A percentile compares a stretch with the other conserved stretches of the same genome.
phyloP scores from a whole-genome alignment of 345 rosid species.

The Clarkia xantiana region DNA sequence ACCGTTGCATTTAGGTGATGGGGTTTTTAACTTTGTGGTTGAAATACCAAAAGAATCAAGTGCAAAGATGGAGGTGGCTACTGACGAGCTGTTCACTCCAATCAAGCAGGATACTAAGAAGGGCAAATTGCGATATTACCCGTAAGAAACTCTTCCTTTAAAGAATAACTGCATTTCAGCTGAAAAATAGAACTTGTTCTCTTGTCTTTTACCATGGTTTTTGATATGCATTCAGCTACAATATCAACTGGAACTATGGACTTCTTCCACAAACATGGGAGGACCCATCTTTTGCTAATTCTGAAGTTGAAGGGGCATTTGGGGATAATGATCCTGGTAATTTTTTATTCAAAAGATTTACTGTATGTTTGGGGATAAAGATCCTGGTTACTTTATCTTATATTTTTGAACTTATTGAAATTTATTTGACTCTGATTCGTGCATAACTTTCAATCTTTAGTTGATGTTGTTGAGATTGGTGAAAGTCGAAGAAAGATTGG shows the following conservation, averaged over 20 bases:
- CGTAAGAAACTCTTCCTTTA: conserved; percentile 25
- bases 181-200: too few species aligned
- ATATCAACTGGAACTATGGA: conserved; percentile 95
- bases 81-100: conserved; percentile 79
- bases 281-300: conserved; percentile 70
- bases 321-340: conserved; percentile 95
- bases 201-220: neutral
- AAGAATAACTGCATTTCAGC: neutral
- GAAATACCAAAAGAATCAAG: conserved; percentile 91
- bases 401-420: too few species aligned
- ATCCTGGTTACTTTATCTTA: conserved; percentile 39
- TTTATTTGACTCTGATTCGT: too few species aligned
- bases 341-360: neutral
- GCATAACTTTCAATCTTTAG: conserved; percentile 14
- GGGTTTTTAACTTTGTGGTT: conserved; percentile 62
- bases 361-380: conserved; percentile 71
- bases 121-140: conserved; percentile 60
- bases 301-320: conserved; percentile 78
- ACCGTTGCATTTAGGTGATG: conserved; percentile 74
- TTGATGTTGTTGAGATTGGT: conserved; percentile 95
- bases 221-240: conserved; percentile 35
- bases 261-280: conserved; percentile 99
- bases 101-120: conserved; percentile 81
- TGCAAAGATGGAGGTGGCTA: conserved; percentile 98
- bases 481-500: conserved; percentile 53